Percentiles rank a stretch among this genome's conserved stretches.
Conservation (phyloP, 257 asterid species). For the Nicotiana paniculata region DNA sequence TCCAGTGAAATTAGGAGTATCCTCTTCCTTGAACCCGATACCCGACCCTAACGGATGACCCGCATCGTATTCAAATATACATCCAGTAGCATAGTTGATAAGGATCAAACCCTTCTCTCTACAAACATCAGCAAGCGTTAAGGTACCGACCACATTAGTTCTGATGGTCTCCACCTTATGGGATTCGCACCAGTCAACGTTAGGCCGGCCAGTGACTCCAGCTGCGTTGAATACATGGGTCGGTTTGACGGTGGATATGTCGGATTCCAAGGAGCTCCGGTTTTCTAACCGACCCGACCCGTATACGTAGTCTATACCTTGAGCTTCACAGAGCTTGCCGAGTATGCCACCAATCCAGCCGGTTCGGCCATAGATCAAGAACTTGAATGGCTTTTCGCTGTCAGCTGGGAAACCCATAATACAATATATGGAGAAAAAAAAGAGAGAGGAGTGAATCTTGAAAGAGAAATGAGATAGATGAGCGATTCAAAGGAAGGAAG, state of each 20-base stretch:
- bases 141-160: slow-evolving; percentile 71
- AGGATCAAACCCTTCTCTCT: slow-evolving; percentile 52
- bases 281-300: slow-evolving; percentile 77
- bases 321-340: slow-evolving; percentile 76
- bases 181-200: slow-evolving; percentile 91
- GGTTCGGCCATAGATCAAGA: slow-evolving; percentile 75
- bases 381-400: slow-evolving; percentile 50
- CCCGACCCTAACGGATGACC: slow-evolving; percentile 63
- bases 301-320: slow-evolving; percentile 43
- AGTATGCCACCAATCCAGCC: slow-evolving; percentile 88
- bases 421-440: background rate
- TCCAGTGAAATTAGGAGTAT: slow-evolving; percentile 71
- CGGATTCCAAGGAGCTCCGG: slow-evolving; percentile 47
- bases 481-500: background rate
- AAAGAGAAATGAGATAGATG: background rate
- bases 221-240: slow-evolving; percentile 90
- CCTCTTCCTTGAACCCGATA: slow-evolving; percentile 83
- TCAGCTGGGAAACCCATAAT: slow-evolving; percentile 58
- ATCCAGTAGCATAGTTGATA: slow-evolving; percentile 77
- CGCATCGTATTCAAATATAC: slow-evolving; percentile 71
- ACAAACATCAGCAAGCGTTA: slow-evolving; percentile 80
- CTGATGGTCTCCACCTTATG: slow-evolving; percentile 86
- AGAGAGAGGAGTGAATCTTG: background rate
- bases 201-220: slow-evolving; percentile 82
- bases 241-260: slow-evolving; percentile 42